Evolutionary conservation across 192 early-diverging fungal species (phyloP), one percentile per base, ranked within the genome.

Genomic region (Lobosporangium transversale): DNA sequence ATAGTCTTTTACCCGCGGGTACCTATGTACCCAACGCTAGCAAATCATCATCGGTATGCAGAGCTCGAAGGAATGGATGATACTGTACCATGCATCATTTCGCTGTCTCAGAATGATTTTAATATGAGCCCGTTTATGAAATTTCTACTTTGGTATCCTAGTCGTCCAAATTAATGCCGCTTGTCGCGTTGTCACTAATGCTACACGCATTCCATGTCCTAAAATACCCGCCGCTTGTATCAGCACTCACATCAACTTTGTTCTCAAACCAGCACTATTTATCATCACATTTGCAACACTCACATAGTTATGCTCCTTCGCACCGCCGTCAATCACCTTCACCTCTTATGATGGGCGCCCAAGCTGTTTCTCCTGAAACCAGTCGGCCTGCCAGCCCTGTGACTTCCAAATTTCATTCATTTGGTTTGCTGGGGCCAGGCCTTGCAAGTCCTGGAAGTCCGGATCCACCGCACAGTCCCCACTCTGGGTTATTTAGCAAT

Each of bases 141-240:
- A 8, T 49, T 71, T 37, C 24, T 45, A 31, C 44, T 30, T 44
- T 30, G 20, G 24, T 29, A 10, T 15, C n/a, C 32, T 71, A 81
- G 80, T 27, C 43, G 11, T 30, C 47, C 15, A 65, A 65, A 23
- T 52, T 78, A 15, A 57, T 37, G 43, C 70, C 80, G 21, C 31
- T 71, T 4, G 68, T 81, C 0, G 80, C 80, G 0, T 31, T 81
- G 1, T 75, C 80, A 3, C 54, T 81, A 14, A 54, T 81, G 60
- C 52, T 75, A 17, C 80, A 81, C n/a, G 80, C 75, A 7, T 63
- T 81, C 36, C 73, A 81, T 47, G 75, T 81, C 12, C 69, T 81
- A 10, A 75, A 69, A 35, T 53, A 81, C 31, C 62, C 71, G 11
- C 73, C 73, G 0, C 54, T 81, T 8, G 80, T 81, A 9, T 76